Percentiles rank a stretch among this genome's conserved stretches.
phyloP scores from a whole-genome alignment of 768 basidiomycete species.

The Rubroboletus satanas region DNA sequence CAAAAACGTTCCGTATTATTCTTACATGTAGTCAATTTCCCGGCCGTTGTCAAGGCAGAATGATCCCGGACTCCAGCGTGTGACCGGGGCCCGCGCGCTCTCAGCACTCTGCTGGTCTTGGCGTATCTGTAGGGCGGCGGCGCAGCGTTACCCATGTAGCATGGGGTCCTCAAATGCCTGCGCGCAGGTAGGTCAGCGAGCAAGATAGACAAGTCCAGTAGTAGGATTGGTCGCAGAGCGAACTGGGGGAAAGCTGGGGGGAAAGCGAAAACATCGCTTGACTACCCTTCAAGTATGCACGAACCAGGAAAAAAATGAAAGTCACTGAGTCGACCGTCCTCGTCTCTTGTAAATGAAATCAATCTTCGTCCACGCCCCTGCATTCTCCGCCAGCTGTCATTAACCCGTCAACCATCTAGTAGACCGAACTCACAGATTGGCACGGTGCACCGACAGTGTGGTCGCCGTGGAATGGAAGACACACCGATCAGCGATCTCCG shows the following conservation, averaged over 20 bases:
- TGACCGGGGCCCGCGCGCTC: background rate
- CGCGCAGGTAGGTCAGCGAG: background rate
- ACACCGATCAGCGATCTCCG: background rate
- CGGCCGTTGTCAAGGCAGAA: background rate
- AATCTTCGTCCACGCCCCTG: background rate
- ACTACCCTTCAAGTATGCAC: background rate
- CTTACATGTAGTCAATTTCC: background rate
- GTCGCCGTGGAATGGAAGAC: conserved; percentile 1
- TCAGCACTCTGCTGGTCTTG: background rate
- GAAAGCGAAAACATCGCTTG: background rate
- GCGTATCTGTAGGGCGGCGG: background rate
- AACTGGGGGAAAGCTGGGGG: background rate
- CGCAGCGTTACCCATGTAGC: background rate
- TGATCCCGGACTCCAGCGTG: background rate
- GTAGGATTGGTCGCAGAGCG: background rate
- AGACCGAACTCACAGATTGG: background rate
- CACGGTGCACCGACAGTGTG: background rate
- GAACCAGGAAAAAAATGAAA: background rate
- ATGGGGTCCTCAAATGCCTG: background rate
- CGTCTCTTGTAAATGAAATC: background rate
- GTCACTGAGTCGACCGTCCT: background rate
- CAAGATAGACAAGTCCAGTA: background rate
- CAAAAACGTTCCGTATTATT: background rate
- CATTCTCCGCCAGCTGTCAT: conserved; percentile 3
- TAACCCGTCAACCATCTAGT: background rate